These are phyloP conservation scores for Lentinula guzmanii DNA, from an alignment of 768 basidiomycete genomes.

Conservation along the genomic window DNA sequence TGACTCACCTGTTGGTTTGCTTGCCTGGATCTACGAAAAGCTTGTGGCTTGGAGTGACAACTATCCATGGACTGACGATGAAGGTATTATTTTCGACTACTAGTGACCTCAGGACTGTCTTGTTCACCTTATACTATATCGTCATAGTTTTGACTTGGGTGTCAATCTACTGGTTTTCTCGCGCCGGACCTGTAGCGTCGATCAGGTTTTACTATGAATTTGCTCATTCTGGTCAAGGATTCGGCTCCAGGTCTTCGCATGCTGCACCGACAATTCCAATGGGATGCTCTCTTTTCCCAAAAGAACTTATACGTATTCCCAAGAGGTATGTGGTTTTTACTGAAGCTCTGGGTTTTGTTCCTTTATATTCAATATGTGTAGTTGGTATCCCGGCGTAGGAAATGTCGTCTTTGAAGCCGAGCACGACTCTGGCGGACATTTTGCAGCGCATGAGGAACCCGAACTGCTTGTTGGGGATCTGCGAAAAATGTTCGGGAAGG, in stretches of 20 bases:
- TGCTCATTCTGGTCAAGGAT: background rate
- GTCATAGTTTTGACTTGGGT: constrained; percentile 20
- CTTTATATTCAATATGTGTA: background rate
- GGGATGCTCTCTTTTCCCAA: background rate
- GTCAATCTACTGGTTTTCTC: constrained; percentile 24
- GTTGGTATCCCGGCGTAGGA: background rate
- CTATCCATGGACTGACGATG: constrained; percentile 41
- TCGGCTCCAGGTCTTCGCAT: background rate
- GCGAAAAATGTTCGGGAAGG: constrained; percentile 30
- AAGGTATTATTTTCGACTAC: constrained; percentile 18
- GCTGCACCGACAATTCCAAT: background rate
- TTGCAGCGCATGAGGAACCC: constrained; percentile 8
- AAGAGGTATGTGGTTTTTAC: background rate
- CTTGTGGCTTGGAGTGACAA: constrained; percentile 26
- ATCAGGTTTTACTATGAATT: constrained; percentile 14
- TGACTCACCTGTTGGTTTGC: constrained; percentile 38
- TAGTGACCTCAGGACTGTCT: too few relatives aligned
- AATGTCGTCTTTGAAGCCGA: constrained; percentile 4
- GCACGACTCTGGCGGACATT: background rate
- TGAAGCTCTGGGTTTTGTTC: background rate
- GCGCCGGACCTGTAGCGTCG: constrained; percentile 19
- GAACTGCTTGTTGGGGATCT: constrained; percentile 25
- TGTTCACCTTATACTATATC: background rate
- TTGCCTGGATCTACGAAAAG: constrained; percentile 31
- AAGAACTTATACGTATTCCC: background rate